phyloP scores from a whole-genome alignment of 306 rosid species.

The Styphnolobium japonicum region DNA sequence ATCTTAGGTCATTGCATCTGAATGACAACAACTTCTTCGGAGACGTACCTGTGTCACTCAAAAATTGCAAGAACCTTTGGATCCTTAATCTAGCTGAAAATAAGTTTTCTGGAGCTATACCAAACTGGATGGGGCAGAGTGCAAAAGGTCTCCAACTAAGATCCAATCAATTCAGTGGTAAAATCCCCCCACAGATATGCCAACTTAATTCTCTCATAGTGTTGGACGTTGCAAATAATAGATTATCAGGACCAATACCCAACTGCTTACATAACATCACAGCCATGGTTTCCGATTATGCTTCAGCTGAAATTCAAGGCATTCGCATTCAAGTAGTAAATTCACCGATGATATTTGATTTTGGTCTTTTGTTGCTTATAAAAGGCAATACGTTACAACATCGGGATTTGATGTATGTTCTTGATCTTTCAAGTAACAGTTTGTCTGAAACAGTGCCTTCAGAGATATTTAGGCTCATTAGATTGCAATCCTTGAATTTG shows the following conservation, averaged over 20 bases:
- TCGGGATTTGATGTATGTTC: not conserved
- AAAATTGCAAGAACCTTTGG: not conserved
- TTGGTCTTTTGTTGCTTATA: not conserved
- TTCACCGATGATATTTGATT: too few relatives aligned
- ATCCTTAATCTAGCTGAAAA: not conserved
- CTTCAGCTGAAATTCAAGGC: not conserved
- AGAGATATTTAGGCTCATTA: not conserved
- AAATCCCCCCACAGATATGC: not conserved
- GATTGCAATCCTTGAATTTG: slow-evolving; percentile 24
- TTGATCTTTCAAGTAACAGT: slow-evolving; percentile 26
- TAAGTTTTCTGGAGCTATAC: not conserved
- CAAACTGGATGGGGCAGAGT: not conserved
- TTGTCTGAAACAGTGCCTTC: slow-evolving; percentile 24
- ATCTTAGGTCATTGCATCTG: not conserved
- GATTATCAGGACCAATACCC: slow-evolving; percentile 20
- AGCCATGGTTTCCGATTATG: not conserved
- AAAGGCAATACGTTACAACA: not conserved
- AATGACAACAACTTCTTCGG: not conserved
- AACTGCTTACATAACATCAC: not conserved
- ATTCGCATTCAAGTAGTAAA: not conserved
- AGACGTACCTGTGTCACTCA: not conserved
- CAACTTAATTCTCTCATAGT: not conserved
- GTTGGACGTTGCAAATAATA: slow-evolving; percentile 1
- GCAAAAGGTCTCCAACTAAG: not conserved
- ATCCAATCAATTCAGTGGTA: not conserved